Base-by-base conservation (phyloP, 2,329 filamentous ascomycete genomes). In the Ascocoryne sarcoides region DNA sequence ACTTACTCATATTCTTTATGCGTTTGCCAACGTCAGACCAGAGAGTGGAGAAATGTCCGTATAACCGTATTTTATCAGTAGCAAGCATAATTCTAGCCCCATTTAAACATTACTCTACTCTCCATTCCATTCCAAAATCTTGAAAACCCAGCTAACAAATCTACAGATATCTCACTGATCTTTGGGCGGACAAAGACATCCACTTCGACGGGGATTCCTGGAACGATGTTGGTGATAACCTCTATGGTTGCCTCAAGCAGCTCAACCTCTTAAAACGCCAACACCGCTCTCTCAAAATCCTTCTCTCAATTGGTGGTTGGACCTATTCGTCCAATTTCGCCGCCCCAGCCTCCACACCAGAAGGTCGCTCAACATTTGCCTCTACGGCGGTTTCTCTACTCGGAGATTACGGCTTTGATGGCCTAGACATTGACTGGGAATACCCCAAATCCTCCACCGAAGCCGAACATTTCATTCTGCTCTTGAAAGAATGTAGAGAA, bases 261-360 rank as follows among this genome's bases (percentile, higher is more conserved):
- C 74, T 95, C 26, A 86, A 84, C 60, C 69, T 95, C 1, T 73
- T 89, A 33, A 95, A 95, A 68, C 76, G 77, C 49, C 69, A 73
- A 46, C 84, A 95, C 62, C 81, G 87, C 35, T 80, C 89, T 51
- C 70, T 95, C 46, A 95, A 95, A 62, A 69, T 92, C 3, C 71
- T 95, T 10, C 73, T 95, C 4, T 88, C 82, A 39, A 85, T 95
- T 46, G 89, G 89, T 46, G 90, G 90, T 37, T 95, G 88, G 88
- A 94, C 88, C 0, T 95, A 94, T 62, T 85, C 82, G 47, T 68
- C 75, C 60, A 92, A 94, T 65, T 93, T 95, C 62, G 72, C 75
- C n/a, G 66, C 64, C 19, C 83, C 87, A 0, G 82, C 82, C 1
- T 83, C 82, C 31, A 87, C 83, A 0, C 68, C 76, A 0, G 62